A percentile compares a stretch with the other conserved stretches of the same genome.
Evolutionary conservation across 306 rosid species (phyloP).

Genomic region (Nissolia schottii): DNA sequence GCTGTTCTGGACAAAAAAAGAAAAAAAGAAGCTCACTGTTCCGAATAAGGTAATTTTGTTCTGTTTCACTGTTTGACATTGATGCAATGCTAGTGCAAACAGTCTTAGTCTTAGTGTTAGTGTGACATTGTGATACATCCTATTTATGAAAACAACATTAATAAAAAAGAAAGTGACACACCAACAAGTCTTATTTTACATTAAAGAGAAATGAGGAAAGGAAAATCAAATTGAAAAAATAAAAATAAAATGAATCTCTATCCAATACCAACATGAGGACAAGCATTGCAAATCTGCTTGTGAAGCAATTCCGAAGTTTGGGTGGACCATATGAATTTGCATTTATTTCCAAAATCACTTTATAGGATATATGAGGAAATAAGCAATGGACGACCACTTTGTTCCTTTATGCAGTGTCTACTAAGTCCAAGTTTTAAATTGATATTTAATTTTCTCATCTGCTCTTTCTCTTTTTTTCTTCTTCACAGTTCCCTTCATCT

Average conservation of each 20-base stretch:
- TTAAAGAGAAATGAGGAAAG: not conserved
- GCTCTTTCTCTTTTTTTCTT: not conserved
- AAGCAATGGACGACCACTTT: not conserved
- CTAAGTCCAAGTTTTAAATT: not conserved
- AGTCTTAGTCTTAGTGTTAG: no score
- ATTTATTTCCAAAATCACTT: not conserved
- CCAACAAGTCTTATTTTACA: not conserved
- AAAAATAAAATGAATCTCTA: not conserved
- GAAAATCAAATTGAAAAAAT: not conserved
- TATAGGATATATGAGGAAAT: not conserved
- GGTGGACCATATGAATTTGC: not conserved
- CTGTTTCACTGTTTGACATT: not conserved
- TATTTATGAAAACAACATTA: not conserved
- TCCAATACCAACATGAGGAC: not conserved
- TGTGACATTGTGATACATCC: not conserved
- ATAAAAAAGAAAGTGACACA: not conserved
- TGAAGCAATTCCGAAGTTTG: not conserved
- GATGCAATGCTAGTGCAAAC: no score
- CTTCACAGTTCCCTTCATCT: not conserved
- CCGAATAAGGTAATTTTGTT: no score
- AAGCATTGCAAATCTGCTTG: not conserved
- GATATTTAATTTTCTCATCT: constrained; percentile 13
- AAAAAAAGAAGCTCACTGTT: not conserved
- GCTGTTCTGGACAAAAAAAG: no score
- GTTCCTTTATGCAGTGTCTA: not conserved